These are phyloP conservation scores for Stagonosporopsis vannaccii DNA, from an alignment of 2,329 filamentous ascomycete genomes.

Conservation along the genomic window DNA sequence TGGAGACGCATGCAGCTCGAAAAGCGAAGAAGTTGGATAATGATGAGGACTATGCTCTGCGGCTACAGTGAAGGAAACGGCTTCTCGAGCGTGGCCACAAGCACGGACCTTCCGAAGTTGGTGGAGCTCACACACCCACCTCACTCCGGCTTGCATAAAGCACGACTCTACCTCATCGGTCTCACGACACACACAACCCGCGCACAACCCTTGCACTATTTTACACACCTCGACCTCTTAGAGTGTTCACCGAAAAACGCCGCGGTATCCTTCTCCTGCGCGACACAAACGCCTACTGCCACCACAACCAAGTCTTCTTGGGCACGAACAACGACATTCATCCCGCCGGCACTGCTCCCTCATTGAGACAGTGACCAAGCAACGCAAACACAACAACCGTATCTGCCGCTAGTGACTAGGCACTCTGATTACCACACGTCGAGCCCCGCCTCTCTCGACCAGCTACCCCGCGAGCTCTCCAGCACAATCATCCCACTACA, in stretches of 20 bases:
- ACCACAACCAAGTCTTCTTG: conserved; percentile 20
- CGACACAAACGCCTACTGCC: conserved; percentile 7
- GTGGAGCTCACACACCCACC: conserved; percentile 32
- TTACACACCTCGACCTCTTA: conserved; percentile 17
- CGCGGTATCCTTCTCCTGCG: conserved; percentile 20
- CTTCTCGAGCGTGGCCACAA: conserved; percentile 31
- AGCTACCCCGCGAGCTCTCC: conserved; percentile 23
- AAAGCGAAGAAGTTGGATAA: no score
- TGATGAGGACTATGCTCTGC: neutral
- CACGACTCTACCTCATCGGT: conserved; percentile 29
- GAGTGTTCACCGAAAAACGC: conserved; percentile 16
- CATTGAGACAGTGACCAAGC: conserved; percentile 17
- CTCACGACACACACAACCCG: conserved; percentile 36
- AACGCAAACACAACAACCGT: conserved; percentile 2
- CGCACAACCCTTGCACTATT: conserved; percentile 33
- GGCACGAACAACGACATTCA: conserved; percentile 23
- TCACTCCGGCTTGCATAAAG: conserved; percentile 42
- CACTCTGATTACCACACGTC: conserved; percentile 20
- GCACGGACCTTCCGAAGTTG: conserved; percentile 10
- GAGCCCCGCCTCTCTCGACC: conserved; percentile 25
- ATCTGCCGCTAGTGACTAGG: conserved; percentile 26
- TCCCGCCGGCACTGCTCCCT: conserved; percentile 11
- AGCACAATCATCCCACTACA: conserved; percentile 19
- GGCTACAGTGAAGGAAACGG: conserved; percentile 11
- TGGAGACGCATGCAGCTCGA: neutral